These are phyloP conservation scores for Oehlia diaphana DNA, from an alignment of 192 early-diverging fungal species.

Conservation along the genomic window DNA sequence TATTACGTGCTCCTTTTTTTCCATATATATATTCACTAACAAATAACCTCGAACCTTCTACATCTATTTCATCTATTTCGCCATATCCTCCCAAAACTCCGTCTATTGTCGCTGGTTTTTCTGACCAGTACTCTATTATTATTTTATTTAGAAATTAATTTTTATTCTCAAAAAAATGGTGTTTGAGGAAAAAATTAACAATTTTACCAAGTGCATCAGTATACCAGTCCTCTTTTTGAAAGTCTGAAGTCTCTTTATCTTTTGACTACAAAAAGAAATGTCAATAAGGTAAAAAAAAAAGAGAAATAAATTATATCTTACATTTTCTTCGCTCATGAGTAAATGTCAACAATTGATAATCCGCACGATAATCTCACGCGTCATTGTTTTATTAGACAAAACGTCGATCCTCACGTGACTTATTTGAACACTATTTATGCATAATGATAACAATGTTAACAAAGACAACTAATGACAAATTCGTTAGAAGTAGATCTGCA, in stretches of 20 bases:
- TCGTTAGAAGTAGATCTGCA: too few relatives aligned
- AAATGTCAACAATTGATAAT: too few relatives aligned
- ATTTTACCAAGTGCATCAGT: constrained; percentile 17
- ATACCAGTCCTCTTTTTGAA: constrained; percentile 16
- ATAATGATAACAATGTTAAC: too few relatives aligned
- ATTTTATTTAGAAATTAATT: neutral
- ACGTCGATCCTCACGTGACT: too few relatives aligned
- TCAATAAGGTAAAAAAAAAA: too few relatives aligned
- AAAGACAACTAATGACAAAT: too few relatives aligned
- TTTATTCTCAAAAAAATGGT: neutral
- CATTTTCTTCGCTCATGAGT: too few relatives aligned
- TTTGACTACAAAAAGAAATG: neutral
- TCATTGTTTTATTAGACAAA: too few relatives aligned
- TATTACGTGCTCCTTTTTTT: constrained; percentile 29
- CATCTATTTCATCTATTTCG: constrained; percentile 70
- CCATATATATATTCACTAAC: constrained; percentile 60
- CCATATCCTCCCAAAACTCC: constrained; percentile 94
- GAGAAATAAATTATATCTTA: too few relatives aligned
- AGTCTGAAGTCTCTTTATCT: neutral
- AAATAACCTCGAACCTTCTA: constrained; percentile 66
- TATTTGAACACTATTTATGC: too few relatives aligned
- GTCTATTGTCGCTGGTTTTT: constrained; percentile 64
- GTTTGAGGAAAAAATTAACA: neutral
- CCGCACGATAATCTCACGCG: too few relatives aligned
- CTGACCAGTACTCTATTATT: constrained; percentile 61